Base-by-base conservation (phyloP, 2,329 filamentous ascomycete genomes). In the Ophiobolus disseminans region DNA sequence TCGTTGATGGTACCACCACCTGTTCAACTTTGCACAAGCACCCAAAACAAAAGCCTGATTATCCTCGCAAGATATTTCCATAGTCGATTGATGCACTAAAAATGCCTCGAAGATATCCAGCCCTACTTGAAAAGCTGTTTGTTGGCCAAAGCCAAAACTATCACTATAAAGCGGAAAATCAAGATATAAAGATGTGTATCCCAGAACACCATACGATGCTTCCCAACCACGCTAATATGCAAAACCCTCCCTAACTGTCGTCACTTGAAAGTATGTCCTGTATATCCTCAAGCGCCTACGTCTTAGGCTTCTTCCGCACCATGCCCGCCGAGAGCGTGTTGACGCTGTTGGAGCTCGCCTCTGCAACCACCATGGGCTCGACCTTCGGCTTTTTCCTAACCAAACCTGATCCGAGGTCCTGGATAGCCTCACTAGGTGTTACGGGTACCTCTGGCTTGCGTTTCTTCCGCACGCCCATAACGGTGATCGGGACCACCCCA, bases 281-380 rank as follows among this genome's bases (percentile, higher is more conserved):
- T 13, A 20, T 14, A 25, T n/a, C 9, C 14, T 20, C 10, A 16
- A 30, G 21, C 25, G 28, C 28, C 65, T 48, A 61, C 37, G 26
- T 31, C 48, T 69, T 73, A 2, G 66, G 63, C 49, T 73, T 73
- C 60, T 67, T 71, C 30, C 70, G 62, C 31, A 73, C 66, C 45
- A 73, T 39, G 1, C 63, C 65, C n/a, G 53, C 57, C 1, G 57
- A 51, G 3, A 73, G 57, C 5, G 60, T 66, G 11, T 70, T 69
- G 9, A 69, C 62, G 1, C 57, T 57, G 37, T 63, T 60, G 21
- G 54, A 40, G 37, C 41, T 42, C 7, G 45, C 26, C 14, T 57
- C 40, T 4, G 48, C 23, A 8, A 39, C 31, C 16, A 56, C 39
- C 11, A 31, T 43, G 16, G 57, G 48, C 19, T 68, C 66, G 5